Conservation (phyloP, 768 basidiomycete species). For the Naganishia onofrii region DNA sequence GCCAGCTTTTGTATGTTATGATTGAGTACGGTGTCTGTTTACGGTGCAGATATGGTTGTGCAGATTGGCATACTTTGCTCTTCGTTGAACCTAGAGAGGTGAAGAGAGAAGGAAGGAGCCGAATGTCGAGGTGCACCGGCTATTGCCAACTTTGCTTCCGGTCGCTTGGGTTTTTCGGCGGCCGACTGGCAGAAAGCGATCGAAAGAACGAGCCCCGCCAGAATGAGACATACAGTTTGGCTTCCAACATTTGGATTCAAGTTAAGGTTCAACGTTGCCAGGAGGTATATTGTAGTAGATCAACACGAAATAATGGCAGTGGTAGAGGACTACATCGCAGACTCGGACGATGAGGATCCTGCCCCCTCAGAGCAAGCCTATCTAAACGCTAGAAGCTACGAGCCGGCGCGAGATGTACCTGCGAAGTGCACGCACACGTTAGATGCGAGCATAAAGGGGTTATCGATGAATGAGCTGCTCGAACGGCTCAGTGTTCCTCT, state of each 20-base stretch:
- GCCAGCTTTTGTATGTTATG: background rate
- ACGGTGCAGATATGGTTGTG: too few species aligned
- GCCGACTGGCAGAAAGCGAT: background rate
- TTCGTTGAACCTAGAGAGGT: background rate
- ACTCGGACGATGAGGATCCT: slow-evolving; percentile 18
- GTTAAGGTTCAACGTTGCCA: background rate
- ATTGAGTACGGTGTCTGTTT: too few species aligned
- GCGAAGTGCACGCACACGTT: background rate
- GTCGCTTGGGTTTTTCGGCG: background rate
- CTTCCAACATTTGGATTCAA: background rate
- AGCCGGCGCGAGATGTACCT: background rate
- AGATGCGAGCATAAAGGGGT: slow-evolving; percentile 15
- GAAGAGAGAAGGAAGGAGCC: background rate
- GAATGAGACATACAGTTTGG: slow-evolving; percentile 5
- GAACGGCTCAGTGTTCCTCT: background rate
- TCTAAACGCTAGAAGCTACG: background rate
- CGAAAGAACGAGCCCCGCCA: background rate
- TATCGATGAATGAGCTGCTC: background rate
- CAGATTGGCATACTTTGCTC: background rate
- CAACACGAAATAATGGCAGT: slow-evolving; percentile 14
- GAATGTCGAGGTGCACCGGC: slow-evolving; percentile 7
- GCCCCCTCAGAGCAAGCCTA: background rate
- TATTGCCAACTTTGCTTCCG: slow-evolving; percentile 4
- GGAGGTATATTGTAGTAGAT: too few species aligned
- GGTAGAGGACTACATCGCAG: slow-evolving; percentile 14